phyloP scores from a whole-genome alignment of 768 basidiomycete species.

The Termitomyces sp. region DNA sequence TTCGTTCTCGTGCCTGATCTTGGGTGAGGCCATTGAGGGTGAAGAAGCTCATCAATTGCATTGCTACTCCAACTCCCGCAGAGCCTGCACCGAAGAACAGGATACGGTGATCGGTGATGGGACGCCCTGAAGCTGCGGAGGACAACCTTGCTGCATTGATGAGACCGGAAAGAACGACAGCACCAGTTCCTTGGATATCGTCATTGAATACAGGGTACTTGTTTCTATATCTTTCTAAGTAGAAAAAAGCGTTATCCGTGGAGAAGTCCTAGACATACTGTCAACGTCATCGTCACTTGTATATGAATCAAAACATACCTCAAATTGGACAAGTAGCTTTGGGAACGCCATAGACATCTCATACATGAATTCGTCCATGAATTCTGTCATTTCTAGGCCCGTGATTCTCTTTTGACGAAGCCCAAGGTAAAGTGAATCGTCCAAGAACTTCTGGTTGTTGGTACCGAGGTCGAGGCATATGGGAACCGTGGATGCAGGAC shows the following conservation, averaged over 20 bases:
- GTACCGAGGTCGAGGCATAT: constrained; percentile 89
- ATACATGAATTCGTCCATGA: constrained; percentile 93
- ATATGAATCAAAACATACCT: constrained; percentile 35
- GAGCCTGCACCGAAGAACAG: constrained; percentile 93
- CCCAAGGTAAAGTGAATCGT: constrained; percentile 90
- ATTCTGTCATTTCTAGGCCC: constrained; percentile 64
- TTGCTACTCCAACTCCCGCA: constrained; percentile 89
- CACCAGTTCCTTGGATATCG: constrained; percentile 89
- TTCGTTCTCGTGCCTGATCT: constrained; percentile 71
- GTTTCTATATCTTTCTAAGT: constrained; percentile 72
- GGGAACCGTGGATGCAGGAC: constrained; percentile 74
- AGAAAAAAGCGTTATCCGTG: constrained; percentile 87
- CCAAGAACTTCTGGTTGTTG: constrained; percentile 73
- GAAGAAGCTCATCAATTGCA: constrained; percentile 88
- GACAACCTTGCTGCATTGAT: constrained; percentile 82
- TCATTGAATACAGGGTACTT: constrained; percentile 85
- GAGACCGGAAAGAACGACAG: constrained; percentile 88
- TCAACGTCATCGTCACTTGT: background rate
- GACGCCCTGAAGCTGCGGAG: constrained; percentile 62
- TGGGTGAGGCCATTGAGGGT: constrained; percentile 71
- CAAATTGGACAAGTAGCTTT: constrained; percentile 82
- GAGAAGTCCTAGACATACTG: constrained; percentile 68
- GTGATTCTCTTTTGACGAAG: constrained; percentile 66
- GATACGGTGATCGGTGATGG: constrained; percentile 74
- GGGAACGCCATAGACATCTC: constrained; percentile 77